Evolutionary conservation across 345 rosid species (phyloP).

Genomic region (Acer yangbiense): DNA sequence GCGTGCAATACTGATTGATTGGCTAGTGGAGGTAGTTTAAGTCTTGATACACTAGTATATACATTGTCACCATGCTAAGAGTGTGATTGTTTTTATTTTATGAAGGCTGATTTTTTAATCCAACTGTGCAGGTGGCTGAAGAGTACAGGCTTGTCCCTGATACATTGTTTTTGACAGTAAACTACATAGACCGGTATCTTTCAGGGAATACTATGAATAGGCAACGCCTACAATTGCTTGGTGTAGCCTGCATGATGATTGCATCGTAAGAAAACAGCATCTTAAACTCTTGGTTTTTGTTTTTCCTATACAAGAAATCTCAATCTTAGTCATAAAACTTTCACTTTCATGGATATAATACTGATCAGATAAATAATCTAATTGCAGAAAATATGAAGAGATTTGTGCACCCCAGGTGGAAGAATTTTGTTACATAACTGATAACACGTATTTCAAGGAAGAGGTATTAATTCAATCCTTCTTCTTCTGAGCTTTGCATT

Average conservation of each 20-base stretch:
- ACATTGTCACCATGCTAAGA: not conserved
- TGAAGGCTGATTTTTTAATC: conserved; percentile 17
- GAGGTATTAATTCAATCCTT: conserved; percentile 49
- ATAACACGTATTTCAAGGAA: conserved; percentile 82
- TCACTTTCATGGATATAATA: not conserved
- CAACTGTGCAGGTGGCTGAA: conserved; percentile 78
- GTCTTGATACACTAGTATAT: not conserved
- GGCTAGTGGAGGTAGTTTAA: conserved; percentile 89
- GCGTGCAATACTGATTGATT: conserved; percentile 87
- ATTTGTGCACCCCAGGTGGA: conserved; percentile 92
- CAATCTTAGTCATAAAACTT: not conserved
- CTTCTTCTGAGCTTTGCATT: not conserved
- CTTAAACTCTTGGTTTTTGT: not conserved
- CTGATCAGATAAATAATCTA: conserved; percentile 19
- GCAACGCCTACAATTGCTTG: conserved; percentile 84
- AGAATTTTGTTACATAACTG: conserved; percentile 93
- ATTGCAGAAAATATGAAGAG: conserved; percentile 87
- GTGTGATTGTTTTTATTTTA: not conserved
- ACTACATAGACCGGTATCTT: conserved; percentile 90
- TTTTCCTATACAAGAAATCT: not conserved
- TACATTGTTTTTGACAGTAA: conserved; percentile 78
- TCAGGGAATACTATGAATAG: conserved; percentile 80
- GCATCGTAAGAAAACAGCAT: conserved; percentile 64
- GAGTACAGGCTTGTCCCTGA: conserved; percentile 94
- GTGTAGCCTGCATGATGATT: conserved; percentile 94